These are phyloP conservation scores for Yarrowia yakushimensis DNA, from an alignment of 805 yeast species.

Conservation along the genomic window DNA sequence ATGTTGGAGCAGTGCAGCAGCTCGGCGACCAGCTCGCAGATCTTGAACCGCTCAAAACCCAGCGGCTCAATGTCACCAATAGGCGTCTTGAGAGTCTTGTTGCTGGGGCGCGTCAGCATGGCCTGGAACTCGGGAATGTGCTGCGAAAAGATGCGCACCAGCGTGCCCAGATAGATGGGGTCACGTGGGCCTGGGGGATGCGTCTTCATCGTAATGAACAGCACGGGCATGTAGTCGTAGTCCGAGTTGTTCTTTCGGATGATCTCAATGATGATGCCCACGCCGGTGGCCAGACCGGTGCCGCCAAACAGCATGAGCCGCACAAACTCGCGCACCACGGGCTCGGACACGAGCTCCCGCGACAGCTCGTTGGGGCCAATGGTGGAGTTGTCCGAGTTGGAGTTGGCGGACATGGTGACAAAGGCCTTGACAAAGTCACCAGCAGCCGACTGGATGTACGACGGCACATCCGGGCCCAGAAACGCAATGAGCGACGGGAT, in stretches of 20 bases:
- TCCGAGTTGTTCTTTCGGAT: slow-evolving; percentile 95
- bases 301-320: slow-evolving; percentile 72
- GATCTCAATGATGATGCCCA: slow-evolving; percentile 88
- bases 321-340: slow-evolving; percentile 63
- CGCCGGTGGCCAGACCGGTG: slow-evolving; percentile 88
- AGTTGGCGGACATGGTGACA: slow-evolving; percentile 89
- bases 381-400: slow-evolving; percentile 81
- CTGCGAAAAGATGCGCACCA: slow-evolving; percentile 73
- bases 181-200: slow-evolving; percentile 93
- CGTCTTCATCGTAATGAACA: slow-evolving; percentile 74
- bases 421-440: slow-evolving; percentile 94
- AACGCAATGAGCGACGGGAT: slow-evolving; percentile 69
- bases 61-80: slow-evolving; percentile 67
- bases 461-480: slow-evolving; percentile 61
- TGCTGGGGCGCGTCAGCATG: slow-evolving; percentile 46
- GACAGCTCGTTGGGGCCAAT: slow-evolving; percentile 96
- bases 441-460: slow-evolving; percentile 84
- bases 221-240: slow-evolving; percentile 84
- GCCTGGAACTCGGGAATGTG: slow-evolving; percentile 66
- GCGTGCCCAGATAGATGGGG: slow-evolving; percentile 85
- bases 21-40: slow-evolving; percentile 91
- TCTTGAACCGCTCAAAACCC: slow-evolving; percentile 87
- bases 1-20: slow-evolving; percentile 95
- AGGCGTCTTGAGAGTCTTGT: slow-evolving; percentile 51
- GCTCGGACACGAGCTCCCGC: slow-evolving; percentile 78